A percentile compares a stretch with the other conserved stretches of the same genome.
These are phyloP conservation scores for Mycogone perniciosa DNA, from an alignment of 2,329 filamentous ascomycete genomes.

Conservation along the genomic window DNA sequence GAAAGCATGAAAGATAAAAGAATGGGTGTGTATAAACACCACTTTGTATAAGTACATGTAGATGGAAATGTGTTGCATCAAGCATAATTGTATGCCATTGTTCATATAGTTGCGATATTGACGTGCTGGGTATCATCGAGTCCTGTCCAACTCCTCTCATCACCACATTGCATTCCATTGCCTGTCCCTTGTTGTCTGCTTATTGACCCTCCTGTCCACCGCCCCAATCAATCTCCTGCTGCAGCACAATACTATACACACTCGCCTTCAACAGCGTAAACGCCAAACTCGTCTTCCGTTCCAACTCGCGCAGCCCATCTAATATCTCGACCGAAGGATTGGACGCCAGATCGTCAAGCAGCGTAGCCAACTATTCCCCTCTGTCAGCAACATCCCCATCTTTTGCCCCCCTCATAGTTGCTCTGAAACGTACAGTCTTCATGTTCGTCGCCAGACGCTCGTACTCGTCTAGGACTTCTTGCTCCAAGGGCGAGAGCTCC, in stretches of 20 bases:
- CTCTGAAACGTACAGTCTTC: conserved; percentile 59
- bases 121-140: not conserved
- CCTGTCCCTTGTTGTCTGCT: conserved; percentile 20
- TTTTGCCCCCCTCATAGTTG: no score
- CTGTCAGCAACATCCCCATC: no score
- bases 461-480: conserved; percentile 94
- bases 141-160: not conserved
- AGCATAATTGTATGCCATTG: no score
- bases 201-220: conserved; percentile 35
- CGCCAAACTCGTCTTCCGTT: conserved; percentile 89
- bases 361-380: conserved; percentile 46
- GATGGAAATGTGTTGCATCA: no score
- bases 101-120: no score
- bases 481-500: conserved; percentile 73
- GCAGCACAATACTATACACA: conserved; percentile 96
- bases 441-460: conserved; percentile 81
- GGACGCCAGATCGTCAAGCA: conserved; percentile 58
- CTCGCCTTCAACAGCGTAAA: conserved; percentile 96
- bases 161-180: not conserved
- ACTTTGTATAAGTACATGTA: no score
- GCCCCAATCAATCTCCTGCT: conserved; percentile 86
- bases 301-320: conserved; percentile 78
- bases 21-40: not conserved
- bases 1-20: not conserved
- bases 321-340: conserved; percentile 75